Conservation (phyloP, 2,329 filamentous ascomycete genomes). For the Aspergillus sp. region DNA sequence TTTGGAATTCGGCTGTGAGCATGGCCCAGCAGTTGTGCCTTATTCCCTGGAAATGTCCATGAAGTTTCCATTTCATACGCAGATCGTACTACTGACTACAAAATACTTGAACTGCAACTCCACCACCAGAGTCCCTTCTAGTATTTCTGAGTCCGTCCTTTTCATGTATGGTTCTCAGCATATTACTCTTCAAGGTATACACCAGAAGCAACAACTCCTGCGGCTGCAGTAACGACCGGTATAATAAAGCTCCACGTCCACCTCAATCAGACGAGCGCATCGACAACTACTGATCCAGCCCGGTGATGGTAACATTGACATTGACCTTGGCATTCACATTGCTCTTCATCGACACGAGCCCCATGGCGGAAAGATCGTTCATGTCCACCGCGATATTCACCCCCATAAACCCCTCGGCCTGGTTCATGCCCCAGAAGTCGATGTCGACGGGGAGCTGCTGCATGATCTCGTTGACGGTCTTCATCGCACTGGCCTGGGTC, state of each 20-base stretch:
- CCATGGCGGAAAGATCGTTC: neutral
- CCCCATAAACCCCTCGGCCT: neutral
- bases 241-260: neutral
- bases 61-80: too few species aligned
- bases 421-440: neutral
- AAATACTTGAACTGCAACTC: too few species aligned
- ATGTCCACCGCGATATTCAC: neutral
- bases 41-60: too few species aligned
- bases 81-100: too few species aligned
- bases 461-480: neutral
- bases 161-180: too few species aligned
- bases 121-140: too few species aligned
- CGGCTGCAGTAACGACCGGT: too few species aligned
- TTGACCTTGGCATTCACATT: slow-evolving; percentile 1
- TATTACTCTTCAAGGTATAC: too few species aligned
- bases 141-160: too few species aligned
- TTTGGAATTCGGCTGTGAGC: too few species aligned
- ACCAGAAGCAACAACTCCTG: too few species aligned
- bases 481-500: neutral
- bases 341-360: neutral
- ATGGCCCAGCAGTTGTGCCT: too few species aligned
- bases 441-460: neutral
- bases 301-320: neutral
- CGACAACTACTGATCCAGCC: neutral
- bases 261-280: neutral